Base-by-base conservation (phyloP, 768 basidiomycete genomes). In the Xerocomellus dryophilus region DNA sequence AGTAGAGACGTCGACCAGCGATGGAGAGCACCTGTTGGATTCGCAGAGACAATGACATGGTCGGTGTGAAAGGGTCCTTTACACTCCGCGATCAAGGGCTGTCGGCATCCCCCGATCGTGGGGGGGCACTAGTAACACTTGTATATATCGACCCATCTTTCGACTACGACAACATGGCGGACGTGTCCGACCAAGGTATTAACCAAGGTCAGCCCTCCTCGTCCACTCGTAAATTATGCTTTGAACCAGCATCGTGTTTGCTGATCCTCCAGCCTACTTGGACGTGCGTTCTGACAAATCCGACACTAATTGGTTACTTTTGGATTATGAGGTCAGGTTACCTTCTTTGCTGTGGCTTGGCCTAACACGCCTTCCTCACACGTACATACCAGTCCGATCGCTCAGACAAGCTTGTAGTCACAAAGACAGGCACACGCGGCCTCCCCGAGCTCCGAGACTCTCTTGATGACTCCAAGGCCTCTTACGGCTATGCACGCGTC, bases 261-360 rank as follows among this genome's bases (percentile, higher is more conserved):
- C 42, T 29, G 39, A 39, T 43, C 29, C 3, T 38, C 38, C 68
- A 92, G 95, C 93, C 31, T 96, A 97, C 78, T 77, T 82, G 70
- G 89, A 93, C 61, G 87, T 97, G 50, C 86, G 94, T 60, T 79
- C 77, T 57, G 85, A 91, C 78, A 93, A 93, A 66, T 78, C 85
- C 36, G 88, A 90, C 29, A 89, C 84, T 31, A 97, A 90, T 69
- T 98, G 93, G 93, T 67, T 95, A 42, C 76, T 98, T 52, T 73
- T 97, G 53, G 90, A 96, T 69, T 98, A 98, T 70, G 86, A 88
- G 76, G 86, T 84, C 60, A 66, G 78, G 27, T 32, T 38, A 3
- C 52, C 43, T 40, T 31, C 21, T 46, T 53, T 34, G n/a, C 48
- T 35, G 15, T 39, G 25, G 47, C 39, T 49, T 54, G 20, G 29